Base-by-base conservation (phyloP, 1,284 basidiomycete genomes). In the Cryptococcus sp. region DNA sequence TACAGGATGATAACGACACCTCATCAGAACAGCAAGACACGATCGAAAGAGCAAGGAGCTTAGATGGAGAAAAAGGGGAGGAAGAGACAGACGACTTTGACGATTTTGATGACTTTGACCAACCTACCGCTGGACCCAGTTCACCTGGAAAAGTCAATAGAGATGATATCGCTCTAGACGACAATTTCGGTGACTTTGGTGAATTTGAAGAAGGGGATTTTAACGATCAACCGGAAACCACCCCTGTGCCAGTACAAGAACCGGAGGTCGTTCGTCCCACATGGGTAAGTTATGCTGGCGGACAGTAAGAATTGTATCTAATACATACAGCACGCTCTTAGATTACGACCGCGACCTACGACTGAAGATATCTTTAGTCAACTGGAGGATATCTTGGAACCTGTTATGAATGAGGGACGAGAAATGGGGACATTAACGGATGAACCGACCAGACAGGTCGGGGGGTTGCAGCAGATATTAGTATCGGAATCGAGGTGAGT, bases 391-490 rank as follows among this genome's bases (percentile, higher is more conserved):
- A 82, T 89, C 43, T 77, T 92, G 23, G 23, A 23, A 23, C 23
- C 23, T 23, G 23, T 23, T 23, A 23, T 23, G 2, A 23, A 2
- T 23, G 23, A 23, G 2, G 23, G 23, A 23, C 23, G 23, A 23
- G 23, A 23, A 23, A 23, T 23, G 23, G 23, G 23, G 72, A 78
- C 48, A 72, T 80, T 89, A 43, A 85, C 84, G 10, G 82, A 87
- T 61, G 88, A 91, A 57, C 81, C 81, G 30, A 85, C 90, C 51
- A 80, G 90, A 66, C 85, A 90, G 67, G 85, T 84, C 10, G 88
- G 86, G 64, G 91, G 91, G 1, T 77, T 87, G 6, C 82, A 79
- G 50, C 91, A 94, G 73, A 83, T 91, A 42, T 78, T 95, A 54
- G 80, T 86, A 30, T 84, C 84, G 35, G 72, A 76, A 35, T 67